Conservation (phyloP, 768 basidiomycete species). For the Austroboletus eburneus region DNA sequence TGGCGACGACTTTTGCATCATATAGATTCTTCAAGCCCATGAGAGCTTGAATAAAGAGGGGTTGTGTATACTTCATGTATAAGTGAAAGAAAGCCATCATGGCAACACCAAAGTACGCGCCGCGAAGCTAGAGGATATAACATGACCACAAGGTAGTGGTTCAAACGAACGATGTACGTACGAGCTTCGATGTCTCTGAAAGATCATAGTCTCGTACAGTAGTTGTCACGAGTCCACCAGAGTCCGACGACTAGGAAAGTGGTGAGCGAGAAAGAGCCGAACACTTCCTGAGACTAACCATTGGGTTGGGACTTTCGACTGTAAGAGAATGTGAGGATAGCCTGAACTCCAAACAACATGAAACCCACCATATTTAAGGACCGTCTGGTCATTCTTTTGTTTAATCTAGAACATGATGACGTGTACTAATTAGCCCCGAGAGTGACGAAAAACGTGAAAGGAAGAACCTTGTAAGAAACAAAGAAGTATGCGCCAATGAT, state of each 20-base stretch:
- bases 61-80: slow-evolving; percentile 95
- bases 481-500: slow-evolving; percentile 78
- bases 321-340: slow-evolving; percentile 4
- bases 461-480: slow-evolving; percentile 59
- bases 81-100: slow-evolving; percentile 93
- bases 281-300: slow-evolving; percentile 47
- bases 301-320: slow-evolving; percentile 75
- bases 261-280: neutral
- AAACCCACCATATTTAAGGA: slow-evolving; percentile 86
- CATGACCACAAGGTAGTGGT: neutral
- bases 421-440: slow-evolving; percentile 11
- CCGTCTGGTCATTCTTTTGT: slow-evolving; percentile 92
- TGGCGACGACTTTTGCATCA: slow-evolving; percentile 79
- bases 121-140: slow-evolving; percentile 45
- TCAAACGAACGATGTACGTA: slow-evolving; percentile 38
- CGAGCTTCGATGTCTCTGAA: slow-evolving; percentile 76
- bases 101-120: slow-evolving; percentile 68
- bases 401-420: slow-evolving; percentile 64
- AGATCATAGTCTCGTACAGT: slow-evolving; percentile 95
- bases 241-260: slow-evolving; percentile 49
- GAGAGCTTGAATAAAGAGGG: slow-evolving; percentile 90
- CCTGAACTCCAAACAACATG: neutral
- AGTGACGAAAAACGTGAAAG: neutral
- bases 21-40: slow-evolving; percentile 93
- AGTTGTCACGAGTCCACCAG: slow-evolving; percentile 78